Evolutionary conservation across 148 eudicot species (phyloP).

Genomic region (Rhododendron ferrugineum): DNA sequence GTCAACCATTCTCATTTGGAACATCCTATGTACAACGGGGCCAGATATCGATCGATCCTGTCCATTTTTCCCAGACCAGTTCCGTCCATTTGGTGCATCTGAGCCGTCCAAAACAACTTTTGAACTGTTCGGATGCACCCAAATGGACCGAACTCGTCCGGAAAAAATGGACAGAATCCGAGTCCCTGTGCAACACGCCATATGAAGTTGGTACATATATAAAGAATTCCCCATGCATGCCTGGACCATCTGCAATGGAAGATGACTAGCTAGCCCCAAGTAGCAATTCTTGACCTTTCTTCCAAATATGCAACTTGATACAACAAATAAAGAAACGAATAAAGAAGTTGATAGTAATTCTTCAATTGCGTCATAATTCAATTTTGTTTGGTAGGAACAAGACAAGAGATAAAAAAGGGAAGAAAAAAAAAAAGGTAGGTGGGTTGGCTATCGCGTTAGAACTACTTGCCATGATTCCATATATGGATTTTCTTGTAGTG

Average conservation of each 20-base stretch:
- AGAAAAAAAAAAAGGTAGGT: background rate
- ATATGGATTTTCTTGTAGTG: too few relatives aligned
- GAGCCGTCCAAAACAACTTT: too few relatives aligned
- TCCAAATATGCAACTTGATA: background rate
- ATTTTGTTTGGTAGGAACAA: background rate
- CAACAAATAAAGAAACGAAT: background rate
- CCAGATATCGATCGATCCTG: too few relatives aligned
- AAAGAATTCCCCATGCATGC: too few relatives aligned
- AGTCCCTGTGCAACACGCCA: background rate
- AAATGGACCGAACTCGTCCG: too few relatives aligned
- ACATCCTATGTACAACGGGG: background rate
- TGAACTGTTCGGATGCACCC: too few relatives aligned
- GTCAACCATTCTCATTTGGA: background rate
- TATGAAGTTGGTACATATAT: too few relatives aligned
- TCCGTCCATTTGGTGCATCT: too few relatives aligned
- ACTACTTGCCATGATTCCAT: too few relatives aligned
- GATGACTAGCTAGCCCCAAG: background rate
- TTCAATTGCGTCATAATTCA: background rate
- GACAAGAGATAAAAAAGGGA: background rate
- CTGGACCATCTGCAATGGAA: background rate
- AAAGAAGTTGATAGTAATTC: background rate
- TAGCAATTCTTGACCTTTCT: background rate
- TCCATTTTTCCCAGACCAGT: too few relatives aligned
- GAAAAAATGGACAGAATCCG: too few relatives aligned
- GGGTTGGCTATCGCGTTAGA: too few relatives aligned